Evolutionary conservation across 2,329 filamentous ascomycete species (phyloP).

Genomic region (Fusarium sp.): DNA sequence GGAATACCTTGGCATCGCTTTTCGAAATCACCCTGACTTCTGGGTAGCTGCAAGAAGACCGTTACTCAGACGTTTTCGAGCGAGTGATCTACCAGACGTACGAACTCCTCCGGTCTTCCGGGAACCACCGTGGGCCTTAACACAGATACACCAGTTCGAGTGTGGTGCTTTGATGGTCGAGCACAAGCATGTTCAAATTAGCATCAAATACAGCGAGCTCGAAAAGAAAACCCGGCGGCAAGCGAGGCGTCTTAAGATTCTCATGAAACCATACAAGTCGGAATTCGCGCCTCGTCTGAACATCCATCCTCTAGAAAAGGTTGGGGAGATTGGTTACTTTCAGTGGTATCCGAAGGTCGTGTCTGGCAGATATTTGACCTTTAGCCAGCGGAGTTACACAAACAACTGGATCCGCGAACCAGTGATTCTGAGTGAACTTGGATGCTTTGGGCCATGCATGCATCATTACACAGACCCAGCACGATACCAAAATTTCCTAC

Average conservation of each 20-base stretch:
- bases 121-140: neutral
- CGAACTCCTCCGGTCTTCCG: neutral
- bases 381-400: neutral
- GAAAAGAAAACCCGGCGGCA: neutral
- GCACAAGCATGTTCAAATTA: constrained; percentile 9
- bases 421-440: neutral
- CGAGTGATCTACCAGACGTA: neutral
- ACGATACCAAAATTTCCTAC: neutral
- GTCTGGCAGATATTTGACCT: constrained; percentile 10
- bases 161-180: neutral
- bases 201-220: constrained; percentile 13
- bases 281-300: rapidly evolving
- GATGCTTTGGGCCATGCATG: neutral
- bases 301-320: no score
- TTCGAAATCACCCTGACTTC: neutral
- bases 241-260: neutral
- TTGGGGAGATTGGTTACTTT: neutral
- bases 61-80: neutral
- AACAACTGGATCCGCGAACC: neutral
- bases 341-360: constrained; percentile 9
- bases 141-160: rapidly evolving
- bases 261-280: neutral
- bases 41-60: neutral
- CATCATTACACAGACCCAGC: neutral
- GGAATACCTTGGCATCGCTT: neutral